These are phyloP conservation scores for Rehmannia glutinosa DNA, from an alignment of 257 asterid genomes.

Conservation along the genomic window DNA sequence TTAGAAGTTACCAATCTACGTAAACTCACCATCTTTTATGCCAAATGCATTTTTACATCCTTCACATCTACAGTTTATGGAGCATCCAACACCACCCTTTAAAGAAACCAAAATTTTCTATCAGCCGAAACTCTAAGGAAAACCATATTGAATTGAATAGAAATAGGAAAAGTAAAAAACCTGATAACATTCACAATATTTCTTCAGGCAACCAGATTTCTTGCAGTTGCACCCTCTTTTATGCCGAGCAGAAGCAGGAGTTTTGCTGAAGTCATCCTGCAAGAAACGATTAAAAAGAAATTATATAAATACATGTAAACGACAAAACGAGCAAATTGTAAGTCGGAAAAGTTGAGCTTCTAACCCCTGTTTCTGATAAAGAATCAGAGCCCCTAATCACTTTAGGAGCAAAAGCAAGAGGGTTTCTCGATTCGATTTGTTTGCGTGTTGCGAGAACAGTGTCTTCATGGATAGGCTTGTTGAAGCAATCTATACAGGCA, in stretches of 20 bases:
- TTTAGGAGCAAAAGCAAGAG: conserved; percentile 74
- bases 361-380: conserved; percentile 33
- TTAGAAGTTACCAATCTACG: too few species aligned
- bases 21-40: conserved; percentile 50
- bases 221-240: conserved; percentile 77
- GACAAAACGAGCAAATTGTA: not conserved
- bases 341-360: not conserved
- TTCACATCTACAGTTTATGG: conserved; percentile 63
- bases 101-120: not conserved
- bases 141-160: not conserved
- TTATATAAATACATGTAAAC: not conserved
- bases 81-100: conserved; percentile 70
- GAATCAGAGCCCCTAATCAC: conserved; percentile 43
- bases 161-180: conserved; percentile 32
- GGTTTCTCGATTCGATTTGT: conserved; percentile 65
- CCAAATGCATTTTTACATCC: conserved; percentile 58
- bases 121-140: conserved; percentile 16
- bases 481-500: conserved; percentile 61
- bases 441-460: conserved; percentile 66
- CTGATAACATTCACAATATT: conserved; percentile 72
- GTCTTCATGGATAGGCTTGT: conserved; percentile 59
- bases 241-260: conserved; percentile 65
- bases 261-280: conserved; percentile 44
- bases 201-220: conserved; percentile 62
- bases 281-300: not conserved